Conservation (phyloP, 352 stramenopile genomes). For the Pythium periplocum region DNA sequence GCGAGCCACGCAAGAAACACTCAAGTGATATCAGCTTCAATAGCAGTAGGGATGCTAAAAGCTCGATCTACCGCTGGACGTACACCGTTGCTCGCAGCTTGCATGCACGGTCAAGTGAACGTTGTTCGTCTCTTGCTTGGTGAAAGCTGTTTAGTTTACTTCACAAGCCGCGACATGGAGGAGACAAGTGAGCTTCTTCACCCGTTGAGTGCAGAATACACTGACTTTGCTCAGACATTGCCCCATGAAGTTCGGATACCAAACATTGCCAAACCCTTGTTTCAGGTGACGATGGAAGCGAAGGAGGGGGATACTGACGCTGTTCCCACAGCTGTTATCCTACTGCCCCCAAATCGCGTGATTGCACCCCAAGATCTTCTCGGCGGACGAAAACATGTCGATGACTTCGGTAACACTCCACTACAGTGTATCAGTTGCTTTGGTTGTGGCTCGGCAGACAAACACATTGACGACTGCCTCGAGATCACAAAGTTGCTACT, state of each 20-base stretch:
- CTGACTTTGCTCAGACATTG: constrained; percentile 2
- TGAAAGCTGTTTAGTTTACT: constrained; percentile 53
- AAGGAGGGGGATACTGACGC: constrained; percentile 30
- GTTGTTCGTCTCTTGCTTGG: constrained; percentile 64
- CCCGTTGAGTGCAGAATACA: constrained; percentile 26
- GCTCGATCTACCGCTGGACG: constrained; percentile 43
- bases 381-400: constrained; percentile 37
- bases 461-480: constrained; percentile 59
- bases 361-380: constrained; percentile 45
- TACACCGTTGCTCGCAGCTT: constrained; percentile 60
- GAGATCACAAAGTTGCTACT: constrained; percentile 60
- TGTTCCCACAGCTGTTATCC: constrained; percentile 44
- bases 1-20: too few species aligned
- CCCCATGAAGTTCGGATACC: not conserved
- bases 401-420: constrained; percentile 77
- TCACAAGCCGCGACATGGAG: constrained; percentile 42
- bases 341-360: constrained; percentile 31
- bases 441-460: constrained; percentile 51
- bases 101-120: constrained; percentile 54
- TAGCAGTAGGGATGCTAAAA: constrained; percentile 21
- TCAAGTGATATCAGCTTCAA: not conserved
- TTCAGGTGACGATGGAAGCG: constrained; percentile 38
- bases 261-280: constrained; percentile 11
- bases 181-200: constrained; percentile 39
- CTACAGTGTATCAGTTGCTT: constrained; percentile 78